Evolutionary conservation across 805 yeast species (phyloP).

Genomic region (Lipomyces sp.): DNA sequence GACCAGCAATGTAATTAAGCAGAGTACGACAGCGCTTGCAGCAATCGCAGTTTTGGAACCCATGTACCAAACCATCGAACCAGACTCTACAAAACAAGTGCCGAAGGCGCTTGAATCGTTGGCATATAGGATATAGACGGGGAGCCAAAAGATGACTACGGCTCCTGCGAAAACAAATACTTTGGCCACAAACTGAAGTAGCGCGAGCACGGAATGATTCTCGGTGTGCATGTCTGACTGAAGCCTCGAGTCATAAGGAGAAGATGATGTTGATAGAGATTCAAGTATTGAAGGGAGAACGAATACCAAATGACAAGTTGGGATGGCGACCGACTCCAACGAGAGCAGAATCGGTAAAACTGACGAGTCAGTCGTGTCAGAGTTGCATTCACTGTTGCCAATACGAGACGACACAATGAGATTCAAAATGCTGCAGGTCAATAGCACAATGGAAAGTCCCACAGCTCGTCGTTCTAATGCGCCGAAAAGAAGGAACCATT

Average conservation of each 20-base stretch:
- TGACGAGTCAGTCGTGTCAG: conserved; percentile 3
- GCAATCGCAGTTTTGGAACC: conserved; percentile 27
- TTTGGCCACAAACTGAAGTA: conserved; percentile 11
- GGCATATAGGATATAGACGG: conserved; percentile 30
- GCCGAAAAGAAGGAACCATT: conserved; percentile 17
- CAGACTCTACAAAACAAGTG: conserved; percentile 21
- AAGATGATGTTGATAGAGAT: conserved; percentile 6
- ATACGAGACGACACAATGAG: conserved; percentile 16
- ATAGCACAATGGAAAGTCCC: conserved; percentile 13
- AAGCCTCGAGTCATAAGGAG: neutral
- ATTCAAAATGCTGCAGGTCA: conserved; percentile 16
- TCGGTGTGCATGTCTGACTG: neutral
- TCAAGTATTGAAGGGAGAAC: conserved; percentile 23
- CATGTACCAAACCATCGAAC: conserved; percentile 29
- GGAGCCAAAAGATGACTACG: conserved; percentile 23
- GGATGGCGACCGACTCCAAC: conserved; percentile 18
- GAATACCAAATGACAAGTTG: conserved; percentile 19
- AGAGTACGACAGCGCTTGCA: conserved; percentile 8
- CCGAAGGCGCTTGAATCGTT: conserved; percentile 25
- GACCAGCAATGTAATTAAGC: conserved; percentile 9
- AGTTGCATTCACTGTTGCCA: conserved; percentile 16
- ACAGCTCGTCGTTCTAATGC: conserved; percentile 29
- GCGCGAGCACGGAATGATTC: neutral
- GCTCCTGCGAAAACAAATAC: conserved; percentile 14
- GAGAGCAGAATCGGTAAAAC: conserved; percentile 26